Percentiles rank a stretch among this genome's conserved stretches.
Conservation (phyloP, 2,329 filamentous ascomycete genomes). For the Furcasterigmium furcatum region DNA sequence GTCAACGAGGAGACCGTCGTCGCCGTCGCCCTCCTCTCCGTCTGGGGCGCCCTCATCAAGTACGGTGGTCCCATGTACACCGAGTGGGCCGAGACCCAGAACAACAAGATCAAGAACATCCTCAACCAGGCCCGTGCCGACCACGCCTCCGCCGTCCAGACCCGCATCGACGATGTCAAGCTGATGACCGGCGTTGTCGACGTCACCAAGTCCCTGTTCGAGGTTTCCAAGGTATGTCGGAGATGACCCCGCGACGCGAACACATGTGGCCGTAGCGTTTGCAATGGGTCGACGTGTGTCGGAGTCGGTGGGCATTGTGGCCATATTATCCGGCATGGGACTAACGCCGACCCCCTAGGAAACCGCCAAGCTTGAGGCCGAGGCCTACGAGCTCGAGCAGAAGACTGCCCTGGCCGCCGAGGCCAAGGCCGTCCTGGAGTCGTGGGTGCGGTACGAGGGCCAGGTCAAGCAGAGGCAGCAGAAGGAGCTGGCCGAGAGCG, state of each 20-base stretch:
- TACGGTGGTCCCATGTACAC: slow-evolving; percentile 90
- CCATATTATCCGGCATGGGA: too few relatives aligned
- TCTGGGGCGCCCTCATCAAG: slow-evolving; percentile 90
- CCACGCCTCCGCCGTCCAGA: slow-evolving; percentile 94
- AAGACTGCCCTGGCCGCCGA: slow-evolving; percentile 87
- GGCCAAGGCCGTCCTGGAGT: slow-evolving; percentile 94
- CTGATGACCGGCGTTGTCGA: slow-evolving; percentile 94
- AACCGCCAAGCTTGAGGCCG: slow-evolving; percentile 91
- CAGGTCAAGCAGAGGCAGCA: slow-evolving; percentile 99
- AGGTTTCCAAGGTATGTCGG: slow-evolving; percentile 85
- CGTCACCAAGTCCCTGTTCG: slow-evolving; percentile 94
- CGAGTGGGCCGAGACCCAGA: slow-evolving; percentile 87
- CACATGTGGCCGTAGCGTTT: too few relatives aligned
- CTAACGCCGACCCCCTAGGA: slow-evolving; percentile 54
- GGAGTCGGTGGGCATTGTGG: too few relatives aligned
- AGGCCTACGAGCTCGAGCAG: slow-evolving; percentile 98
- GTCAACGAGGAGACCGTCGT: slow-evolving; percentile 98
- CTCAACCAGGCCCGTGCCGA: slow-evolving; percentile 91
- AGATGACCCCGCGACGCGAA: too few relatives aligned
- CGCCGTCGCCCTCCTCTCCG: slow-evolving; percentile 85
- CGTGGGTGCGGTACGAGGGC: slow-evolving; percentile 97
- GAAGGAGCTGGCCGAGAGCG: slow-evolving; percentile 84
- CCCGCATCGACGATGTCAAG: slow-evolving; percentile 89
- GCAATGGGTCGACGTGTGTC: too few relatives aligned
- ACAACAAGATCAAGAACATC: slow-evolving; percentile 90